Conservation (phyloP, 1,284 basidiomycete genomes). For the Neonothopanus nambi region DNA sequence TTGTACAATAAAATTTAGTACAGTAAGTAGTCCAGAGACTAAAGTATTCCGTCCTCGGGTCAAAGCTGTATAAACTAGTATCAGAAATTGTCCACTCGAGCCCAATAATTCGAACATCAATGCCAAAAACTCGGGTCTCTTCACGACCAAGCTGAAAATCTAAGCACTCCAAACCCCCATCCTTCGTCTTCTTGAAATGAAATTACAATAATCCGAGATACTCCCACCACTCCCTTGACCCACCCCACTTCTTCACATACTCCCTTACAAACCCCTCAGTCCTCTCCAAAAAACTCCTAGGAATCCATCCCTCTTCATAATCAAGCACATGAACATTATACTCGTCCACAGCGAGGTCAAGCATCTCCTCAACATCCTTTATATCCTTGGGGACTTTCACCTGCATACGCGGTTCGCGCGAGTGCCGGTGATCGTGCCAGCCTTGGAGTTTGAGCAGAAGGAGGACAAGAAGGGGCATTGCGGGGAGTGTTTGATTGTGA, state of each 20-base stretch:
- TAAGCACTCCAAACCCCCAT: too few species aligned
- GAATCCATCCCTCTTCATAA: constrained; percentile 26
- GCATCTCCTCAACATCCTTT: constrained; percentile 16
- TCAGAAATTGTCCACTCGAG: too few species aligned
- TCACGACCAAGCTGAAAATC: too few species aligned
- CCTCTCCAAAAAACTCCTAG: constrained; percentile 25
- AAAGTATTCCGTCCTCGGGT: too few species aligned
- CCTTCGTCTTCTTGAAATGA: too few species aligned
- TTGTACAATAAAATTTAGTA: too few species aligned
- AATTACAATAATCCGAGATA: constrained; percentile 24
- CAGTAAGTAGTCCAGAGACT: too few species aligned
- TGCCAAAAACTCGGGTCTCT: too few species aligned
- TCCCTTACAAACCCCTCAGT: constrained; percentile 20
- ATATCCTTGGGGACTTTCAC: constrained; percentile 6
- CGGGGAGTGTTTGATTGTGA: constrained; percentile 1
- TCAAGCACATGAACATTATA: constrained; percentile 17
- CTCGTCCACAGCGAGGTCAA: constrained; percentile 24
- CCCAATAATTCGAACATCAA: too few species aligned
- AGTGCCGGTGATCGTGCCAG: constrained; percentile 11
- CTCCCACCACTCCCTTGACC: constrained; percentile 23
- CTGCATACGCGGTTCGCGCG: not conserved
- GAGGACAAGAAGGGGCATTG: constrained; percentile 8
- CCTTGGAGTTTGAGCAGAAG: constrained; percentile 11
- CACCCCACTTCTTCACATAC: constrained; percentile 25
- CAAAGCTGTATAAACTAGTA: too few species aligned